Evolutionary conservation across 139 green algal genomes (phyloP), one percentile per base, ranked within the genome.

Genomic region (Chlamydomonas sp.): DNA sequence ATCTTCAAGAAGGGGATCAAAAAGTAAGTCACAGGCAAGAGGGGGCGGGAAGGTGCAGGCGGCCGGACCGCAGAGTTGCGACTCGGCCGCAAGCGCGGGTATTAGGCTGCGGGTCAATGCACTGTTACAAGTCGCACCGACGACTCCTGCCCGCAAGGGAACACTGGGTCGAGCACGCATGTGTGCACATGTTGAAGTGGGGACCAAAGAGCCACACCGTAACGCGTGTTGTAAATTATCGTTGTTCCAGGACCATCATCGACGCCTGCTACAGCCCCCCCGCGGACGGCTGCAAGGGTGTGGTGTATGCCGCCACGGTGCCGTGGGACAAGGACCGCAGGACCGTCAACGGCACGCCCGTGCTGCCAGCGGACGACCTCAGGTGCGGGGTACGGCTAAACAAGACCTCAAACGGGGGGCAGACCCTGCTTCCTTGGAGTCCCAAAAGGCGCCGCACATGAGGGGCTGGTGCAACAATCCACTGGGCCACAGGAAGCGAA

Each of bases 291-390:
- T 91, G 90, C 3, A 69, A 92, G 18, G 82, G 86, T 2, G 90
- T 96, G 5, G 84, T 97, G 4, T 88, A 97, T 86, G 95, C 95
- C 14, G 94, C 94, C 14, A 95, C 90, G 0, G 92, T 93, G 16
- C 64, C 82, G 4, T 96, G 89, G 89, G 83, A 87, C n/a, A 76
- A 84, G 61, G 91, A 94, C 63, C 89, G 79, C 16, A 64, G 68
- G 15, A 18, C 64, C 69, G 89, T 86, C 31, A 75, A 89, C 61
- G 84, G 87, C 79, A 71, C 62, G 2, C 77, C 83, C 10, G 74
- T 90, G 14, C 49, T 79, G 66, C 61, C 78, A 8, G 84, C 88
- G 9, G 81, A 93, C 12, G 89, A 89, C 64, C 78, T 89, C 61
- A 76, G 83, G 88, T 85, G 63, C 2, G 80, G 67, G 31, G 9